Evolutionary conservation across 2,329 filamentous ascomycete species (phyloP).

Genomic region (Diaporthe velutina): DNA sequence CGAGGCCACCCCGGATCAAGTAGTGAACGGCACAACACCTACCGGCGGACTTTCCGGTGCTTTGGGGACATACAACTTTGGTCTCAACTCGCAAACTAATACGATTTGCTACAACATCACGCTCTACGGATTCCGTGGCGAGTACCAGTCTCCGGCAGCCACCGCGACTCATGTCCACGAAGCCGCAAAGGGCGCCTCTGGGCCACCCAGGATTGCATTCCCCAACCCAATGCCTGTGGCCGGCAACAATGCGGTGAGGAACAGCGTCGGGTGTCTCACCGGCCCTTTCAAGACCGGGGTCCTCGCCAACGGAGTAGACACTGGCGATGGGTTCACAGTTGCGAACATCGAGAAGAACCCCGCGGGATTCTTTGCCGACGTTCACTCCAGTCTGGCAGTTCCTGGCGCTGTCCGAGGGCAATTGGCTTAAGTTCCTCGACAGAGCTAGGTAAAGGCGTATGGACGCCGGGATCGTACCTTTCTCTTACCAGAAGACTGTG

Average conservation of each 20-base stretch:
- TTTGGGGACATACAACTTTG: conserved; percentile 61
- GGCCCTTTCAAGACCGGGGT: conserved; percentile 60
- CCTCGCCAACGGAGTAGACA: conserved; percentile 56
- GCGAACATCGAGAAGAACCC: conserved; percentile 61
- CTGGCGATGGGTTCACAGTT: conserved; percentile 59
- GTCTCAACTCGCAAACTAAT: conserved; percentile 56
- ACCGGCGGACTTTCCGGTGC: conserved; percentile 53
- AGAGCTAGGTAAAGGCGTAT: neutral
- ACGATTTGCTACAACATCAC: conserved; percentile 57
- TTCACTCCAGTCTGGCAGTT: conserved; percentile 56
- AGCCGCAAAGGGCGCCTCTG: conserved; percentile 55
- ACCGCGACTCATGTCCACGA: conserved; percentile 66
- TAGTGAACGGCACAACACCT: conserved; percentile 54
- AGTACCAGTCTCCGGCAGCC: conserved; percentile 57
- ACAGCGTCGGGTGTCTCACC: conserved; percentile 43
- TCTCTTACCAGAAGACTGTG: no score
- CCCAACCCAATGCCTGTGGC: conserved; percentile 55
- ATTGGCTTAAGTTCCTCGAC: conserved; percentile 38
- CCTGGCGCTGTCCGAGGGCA: conserved; percentile 63
- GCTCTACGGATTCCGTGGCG: conserved; percentile 58
- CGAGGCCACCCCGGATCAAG: conserved; percentile 59
- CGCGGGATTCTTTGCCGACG: conserved; percentile 61
- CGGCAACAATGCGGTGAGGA: conserved; percentile 44
- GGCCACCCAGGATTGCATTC: conserved; percentile 61
- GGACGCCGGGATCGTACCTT: no score